Percentiles rank a stretch among this genome's conserved stretches.
These are phyloP conservation scores for Exophiala alcalophila DNA, from an alignment of 2,329 filamentous ascomycete species.

Conservation along the genomic window DNA sequence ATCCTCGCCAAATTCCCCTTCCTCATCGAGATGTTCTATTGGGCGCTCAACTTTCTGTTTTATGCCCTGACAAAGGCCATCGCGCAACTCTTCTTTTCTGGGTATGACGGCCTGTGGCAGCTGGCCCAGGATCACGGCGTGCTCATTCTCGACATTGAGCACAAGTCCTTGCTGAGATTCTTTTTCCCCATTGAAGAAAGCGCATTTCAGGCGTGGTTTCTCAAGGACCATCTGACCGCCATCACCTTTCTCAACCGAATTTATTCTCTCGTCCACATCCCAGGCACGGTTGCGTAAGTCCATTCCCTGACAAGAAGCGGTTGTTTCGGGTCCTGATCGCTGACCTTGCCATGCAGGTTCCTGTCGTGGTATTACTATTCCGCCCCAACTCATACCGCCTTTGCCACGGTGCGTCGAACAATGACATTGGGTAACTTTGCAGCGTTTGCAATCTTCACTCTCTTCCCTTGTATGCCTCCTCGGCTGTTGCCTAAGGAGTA, in stretches of 20 bases:
- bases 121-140: conserved; percentile 44
- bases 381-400: conserved; percentile 47
- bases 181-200: conserved; percentile 43
- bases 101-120: conserved; percentile 46
- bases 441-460: conserved; percentile 60
- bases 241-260: conserved; percentile 50
- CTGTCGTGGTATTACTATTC: conserved; percentile 44
- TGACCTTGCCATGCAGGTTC: conserved; percentile 37
- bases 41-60: conserved; percentile 63
- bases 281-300: conserved; percentile 49
- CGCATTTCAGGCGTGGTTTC: conserved; percentile 46
- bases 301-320: too few relatives aligned
- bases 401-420: conserved; percentile 56
- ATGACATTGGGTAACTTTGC: conserved; percentile 62
- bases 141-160: conserved; percentile 23
- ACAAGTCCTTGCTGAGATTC: conserved; percentile 36
- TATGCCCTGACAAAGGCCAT: conserved; percentile 59
- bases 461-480: conserved; percentile 64
- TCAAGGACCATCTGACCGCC: conserved; percentile 41
- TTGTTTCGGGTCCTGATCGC: too few relatives aligned
- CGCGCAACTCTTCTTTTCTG: conserved; percentile 52
- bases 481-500: conserved; percentile 58
- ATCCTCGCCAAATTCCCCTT: conserved; percentile 67
- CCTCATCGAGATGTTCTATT: conserved; percentile 71
- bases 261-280: conserved; percentile 52